Base-by-base conservation (phyloP, 2,329 filamentous ascomycete species). In the Penicillium sp. region DNA sequence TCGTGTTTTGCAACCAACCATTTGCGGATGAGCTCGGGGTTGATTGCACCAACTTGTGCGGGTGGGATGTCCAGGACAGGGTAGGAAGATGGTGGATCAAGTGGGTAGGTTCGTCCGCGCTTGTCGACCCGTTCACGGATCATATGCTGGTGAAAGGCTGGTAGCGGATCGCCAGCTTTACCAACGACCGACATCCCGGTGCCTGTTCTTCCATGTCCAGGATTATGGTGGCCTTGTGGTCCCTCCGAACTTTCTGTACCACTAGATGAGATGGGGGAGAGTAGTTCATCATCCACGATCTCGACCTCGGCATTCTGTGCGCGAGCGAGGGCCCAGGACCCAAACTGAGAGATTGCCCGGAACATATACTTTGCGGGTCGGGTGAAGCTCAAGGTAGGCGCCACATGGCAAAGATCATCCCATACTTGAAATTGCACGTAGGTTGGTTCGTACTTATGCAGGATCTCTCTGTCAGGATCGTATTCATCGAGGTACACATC, bases 341-440 rank as follows among this genome's bases (percentile, higher is more conserved):
- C 90, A 68, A 99, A 98, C 65, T 97, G 93, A 0, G 95, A 90
- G 52, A 97, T 86, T 1, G 91, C 90, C 48, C 93, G 85, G 72
- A 91, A 98, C 92, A 98, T 97, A 76, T 90, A 90, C 73, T 98
- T 98, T 46, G 93, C 95, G 0, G 95, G 95, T n/a, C 88, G 84
- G 0, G 93, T 98, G 72, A 96, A 98, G 67, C 91, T 96, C n/a
- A 98, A 81, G 0, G 93, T 97, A 1, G 93, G 91, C 0, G 89
- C 88, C 6, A 96, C 93, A 70, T 98, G 93, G 68, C 95, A 98
- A 3, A 98, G 79, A 66, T 96, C 90, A 56, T 98, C 93, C 93
- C 93, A 98, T 1, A 98, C 88, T 71, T 98, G 95, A 2, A 99
- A 82, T 70, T 97, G 92, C 0, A 98, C 93, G 65, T 96, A 86